Percentiles rank a stretch among this genome's conserved stretches.
Evolutionary conservation across 2,329 filamentous ascomycete genomes (phyloP).

Genomic region (Microsporum audouinii): DNA sequence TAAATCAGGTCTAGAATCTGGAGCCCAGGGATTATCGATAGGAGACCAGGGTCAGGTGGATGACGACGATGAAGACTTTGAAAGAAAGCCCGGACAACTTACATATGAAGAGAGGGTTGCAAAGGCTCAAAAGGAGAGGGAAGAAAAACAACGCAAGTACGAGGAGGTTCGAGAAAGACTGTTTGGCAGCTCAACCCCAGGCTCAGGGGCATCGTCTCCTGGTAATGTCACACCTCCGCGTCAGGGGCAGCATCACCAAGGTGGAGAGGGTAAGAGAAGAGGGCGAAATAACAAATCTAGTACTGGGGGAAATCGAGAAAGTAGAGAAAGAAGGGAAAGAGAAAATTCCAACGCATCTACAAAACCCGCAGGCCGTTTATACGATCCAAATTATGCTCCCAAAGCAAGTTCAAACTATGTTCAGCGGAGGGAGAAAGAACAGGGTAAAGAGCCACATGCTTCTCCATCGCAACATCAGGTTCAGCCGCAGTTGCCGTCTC

Average conservation of each 20-base stretch:
- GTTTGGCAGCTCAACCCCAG: slow-evolving; percentile 50
- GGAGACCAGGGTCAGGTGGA: not conserved
- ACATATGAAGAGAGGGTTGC: slow-evolving; percentile 66
- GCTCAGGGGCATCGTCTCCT: slow-evolving; percentile 44
- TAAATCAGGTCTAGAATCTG: slow-evolving; percentile 28
- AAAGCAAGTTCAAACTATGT: slow-evolving; percentile 47
- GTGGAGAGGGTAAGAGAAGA: slow-evolving; percentile 34
- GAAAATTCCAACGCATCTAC: slow-evolving; percentile 28
- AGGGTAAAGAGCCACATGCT: not conserved
- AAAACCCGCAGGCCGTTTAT: slow-evolving; percentile 47
- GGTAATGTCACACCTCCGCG: slow-evolving; percentile 52
- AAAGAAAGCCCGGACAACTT: slow-evolving; percentile 41
- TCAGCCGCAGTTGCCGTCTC: slow-evolving; percentile 8
- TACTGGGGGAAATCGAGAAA: slow-evolving; percentile 18
- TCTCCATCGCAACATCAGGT: not conserved
- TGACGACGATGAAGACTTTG: slow-evolving; percentile 12
- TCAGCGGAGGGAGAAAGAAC: slow-evolving; percentile 33
- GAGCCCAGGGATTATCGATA: slow-evolving; percentile 17
- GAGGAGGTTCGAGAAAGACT: slow-evolving; percentile 80
- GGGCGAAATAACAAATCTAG: slow-evolving; percentile 27
- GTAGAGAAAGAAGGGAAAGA: slow-evolving; percentile 36
- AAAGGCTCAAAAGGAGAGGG: slow-evolving; percentile 65
- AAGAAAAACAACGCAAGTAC: slow-evolving; percentile 84
- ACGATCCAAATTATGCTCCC: slow-evolving; percentile 60
- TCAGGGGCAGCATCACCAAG: slow-evolving; percentile 21